Conservation (phyloP, 2,329 filamentous ascomycete genomes). For the Aplosporella prunicola region DNA sequence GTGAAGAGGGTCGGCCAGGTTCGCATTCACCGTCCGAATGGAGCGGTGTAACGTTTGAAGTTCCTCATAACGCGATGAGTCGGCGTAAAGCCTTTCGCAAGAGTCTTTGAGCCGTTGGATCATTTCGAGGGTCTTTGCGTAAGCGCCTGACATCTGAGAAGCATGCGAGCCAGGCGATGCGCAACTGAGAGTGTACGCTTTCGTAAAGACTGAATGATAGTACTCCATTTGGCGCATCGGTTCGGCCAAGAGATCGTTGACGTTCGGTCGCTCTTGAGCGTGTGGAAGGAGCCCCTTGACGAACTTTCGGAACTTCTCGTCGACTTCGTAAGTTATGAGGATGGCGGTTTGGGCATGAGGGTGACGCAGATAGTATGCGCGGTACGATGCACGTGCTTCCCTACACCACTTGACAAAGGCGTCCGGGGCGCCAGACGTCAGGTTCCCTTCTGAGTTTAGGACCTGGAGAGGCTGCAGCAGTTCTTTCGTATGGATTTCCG, state of each 20-base stretch:
- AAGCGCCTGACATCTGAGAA: background rate
- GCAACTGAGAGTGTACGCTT: too few species aligned
- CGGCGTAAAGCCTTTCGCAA: background rate
- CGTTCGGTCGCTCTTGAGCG: background rate
- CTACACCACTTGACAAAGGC: constrained; percentile 19
- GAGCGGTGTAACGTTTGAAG: background rate
- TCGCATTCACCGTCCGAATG: background rate
- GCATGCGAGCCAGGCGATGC: too few species aligned
- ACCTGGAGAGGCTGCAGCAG: constrained; percentile 17
- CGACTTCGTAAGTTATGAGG: constrained; percentile 15
- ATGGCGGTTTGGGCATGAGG: constrained; percentile 20
- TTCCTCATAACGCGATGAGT: background rate
- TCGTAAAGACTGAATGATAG: too few species aligned
- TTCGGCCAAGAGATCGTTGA: background rate
- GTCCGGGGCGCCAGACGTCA: constrained; percentile 12
- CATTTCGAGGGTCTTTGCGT: background rate
- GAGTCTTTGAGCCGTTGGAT: background rate
- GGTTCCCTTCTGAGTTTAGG: constrained; percentile 12
- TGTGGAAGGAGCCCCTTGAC: constrained; percentile 11
- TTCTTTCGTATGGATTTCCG: constrained; percentile 15
- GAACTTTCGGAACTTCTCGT: constrained; percentile 19
- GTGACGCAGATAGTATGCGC: constrained; percentile 18
- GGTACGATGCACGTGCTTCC: constrained; percentile 16
- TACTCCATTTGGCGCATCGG: background rate
- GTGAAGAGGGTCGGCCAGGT: constrained; percentile 12